Base-by-base conservation (phyloP, 768 basidiomycete genomes). In the Amanita exitialis region DNA sequence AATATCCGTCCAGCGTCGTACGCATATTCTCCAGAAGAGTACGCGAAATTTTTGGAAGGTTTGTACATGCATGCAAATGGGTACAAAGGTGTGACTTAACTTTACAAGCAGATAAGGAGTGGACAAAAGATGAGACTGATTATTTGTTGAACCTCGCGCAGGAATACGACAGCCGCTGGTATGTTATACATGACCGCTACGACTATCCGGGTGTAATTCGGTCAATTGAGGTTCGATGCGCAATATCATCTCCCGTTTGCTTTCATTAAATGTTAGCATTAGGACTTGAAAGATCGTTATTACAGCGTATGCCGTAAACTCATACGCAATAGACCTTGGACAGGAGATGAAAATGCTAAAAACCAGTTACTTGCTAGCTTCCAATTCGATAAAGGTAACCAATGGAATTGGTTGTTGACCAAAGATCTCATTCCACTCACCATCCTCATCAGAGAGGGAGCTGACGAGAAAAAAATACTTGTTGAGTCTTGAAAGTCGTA, bases 281-380 rank as follows among this genome's bases (percentile, higher is more conserved):
- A 93, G 90, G 94, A 96, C 55, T 66, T 98, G 57, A 98, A 97
- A 69, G 90, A 92, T 57, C 76, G 96, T 25, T 98, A 98, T 61
- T 97, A 87, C 64, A 82, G 86, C 45, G 84, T 94, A 15, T 94
- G 92, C 62, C 78, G 96, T 25, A 89, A 87, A 54, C 76, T 98
- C 30, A 75, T 97, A 30, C 78, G 90, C 39, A 89, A 80, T 59
- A 72, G 89, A 23, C 90, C 91, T 15, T 93, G 91, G 76, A 66
- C 77, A 28, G 91, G 91, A 8, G 91, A 95, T 55, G 86, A 91
- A 57, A 69, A 76, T 3, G 72, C 73, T 60, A 91, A 83, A 66
- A 71, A 74, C 13, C 76, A 79, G 38, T 66, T 90, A 15, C 66
- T 93, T 35, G 74, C 78, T 10, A 85, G 77, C 47, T 87, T 88